Percentiles rank a stretch among this genome's conserved stretches.
These are phyloP conservation scores for Candida qinlingensis DNA, from an alignment of 805 yeast species.

Conservation along the genomic window DNA sequence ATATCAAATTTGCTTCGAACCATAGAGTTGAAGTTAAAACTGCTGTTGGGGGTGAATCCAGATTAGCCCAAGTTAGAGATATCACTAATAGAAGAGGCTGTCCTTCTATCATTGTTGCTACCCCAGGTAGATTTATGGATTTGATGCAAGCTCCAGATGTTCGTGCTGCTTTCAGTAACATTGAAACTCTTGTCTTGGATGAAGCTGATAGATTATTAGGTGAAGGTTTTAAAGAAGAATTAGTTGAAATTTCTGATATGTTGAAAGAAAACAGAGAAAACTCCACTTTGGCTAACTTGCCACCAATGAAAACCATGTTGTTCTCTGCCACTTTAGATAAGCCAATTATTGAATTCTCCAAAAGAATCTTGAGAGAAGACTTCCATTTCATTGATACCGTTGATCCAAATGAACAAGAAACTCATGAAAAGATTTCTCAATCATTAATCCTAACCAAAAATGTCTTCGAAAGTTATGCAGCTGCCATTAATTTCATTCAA, in stretches of 20 bases:
- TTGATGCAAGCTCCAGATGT: constrained; percentile 42
- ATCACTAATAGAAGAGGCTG: constrained; percentile 24
- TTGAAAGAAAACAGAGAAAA: constrained; percentile 34
- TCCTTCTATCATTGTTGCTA: constrained; percentile 72
- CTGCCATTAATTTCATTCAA: constrained; percentile 48
- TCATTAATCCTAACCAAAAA: constrained; percentile 48
- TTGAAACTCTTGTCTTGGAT: constrained; percentile 71
- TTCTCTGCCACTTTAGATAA: constrained; percentile 86
- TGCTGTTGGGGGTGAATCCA: constrained; percentile 64
- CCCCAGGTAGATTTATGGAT: constrained; percentile 83
- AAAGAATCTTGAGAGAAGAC: constrained; percentile 46
- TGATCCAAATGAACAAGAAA: constrained; percentile 65
- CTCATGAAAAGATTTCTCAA: constrained; percentile 75
- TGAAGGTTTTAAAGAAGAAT: constrained; percentile 68
- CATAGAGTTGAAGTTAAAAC: constrained; percentile 38
- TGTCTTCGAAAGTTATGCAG: constrained; percentile 54
- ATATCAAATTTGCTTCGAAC: constrained; percentile 16
- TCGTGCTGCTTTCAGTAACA: constrained; percentile 41
- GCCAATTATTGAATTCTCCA: constrained; percentile 62
- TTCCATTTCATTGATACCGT: constrained; percentile 70
- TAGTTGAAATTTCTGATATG: constrained; percentile 49
- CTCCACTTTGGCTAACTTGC: constrained; percentile 26
- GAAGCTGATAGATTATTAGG: constrained; percentile 89
- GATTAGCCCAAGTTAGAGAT: constrained; percentile 31
- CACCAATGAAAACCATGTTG: constrained; percentile 57